Percentiles rank a stretch among this genome's conserved stretches.
Conservation (phyloP, 2,329 filamentous ascomycete genomes). For the Phoma sp. region DNA sequence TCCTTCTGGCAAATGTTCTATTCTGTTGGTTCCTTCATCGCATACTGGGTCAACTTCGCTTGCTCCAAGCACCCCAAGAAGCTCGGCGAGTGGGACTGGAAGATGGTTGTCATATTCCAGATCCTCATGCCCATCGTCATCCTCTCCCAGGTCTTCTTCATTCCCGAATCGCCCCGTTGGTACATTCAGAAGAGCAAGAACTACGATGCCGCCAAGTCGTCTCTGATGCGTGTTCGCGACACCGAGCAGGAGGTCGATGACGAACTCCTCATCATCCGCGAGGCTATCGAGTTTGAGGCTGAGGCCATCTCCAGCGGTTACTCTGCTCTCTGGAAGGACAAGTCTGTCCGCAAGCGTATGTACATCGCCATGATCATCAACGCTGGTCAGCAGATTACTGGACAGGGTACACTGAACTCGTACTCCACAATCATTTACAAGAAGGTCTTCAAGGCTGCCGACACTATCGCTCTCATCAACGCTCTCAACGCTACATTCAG, state of each 20-base stretch:
- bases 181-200: slow-evolving; percentile 68
- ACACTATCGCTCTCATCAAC: slow-evolving; percentile 74
- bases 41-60: slow-evolving; percentile 69
- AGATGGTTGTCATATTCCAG: slow-evolving; percentile 76
- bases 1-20: slow-evolving; percentile 75
- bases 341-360: slow-evolving; percentile 71
- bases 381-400: slow-evolving; percentile 74
- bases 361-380: slow-evolving; percentile 72
- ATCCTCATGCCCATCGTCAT: slow-evolving; percentile 71
- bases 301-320: slow-evolving; percentile 71
- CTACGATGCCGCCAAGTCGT: slow-evolving; percentile 65
- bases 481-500: slow-evolving; percentile 76
- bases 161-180: slow-evolving; percentile 74
- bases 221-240: slow-evolving; percentile 68
- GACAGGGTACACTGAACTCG: slow-evolving; percentile 75
- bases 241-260: slow-evolving; percentile 71
- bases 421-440: slow-evolving; percentile 79
- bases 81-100: slow-evolving; percentile 77
- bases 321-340: slow-evolving; percentile 73
- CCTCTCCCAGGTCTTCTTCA: slow-evolving; percentile 65
- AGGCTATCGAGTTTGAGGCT: slow-evolving; percentile 75
- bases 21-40: slow-evolving; percentile 69
- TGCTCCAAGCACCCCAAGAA: slow-evolving; percentile 62
- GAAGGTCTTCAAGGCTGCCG: slow-evolving; percentile 66
- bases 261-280: slow-evolving; percentile 69